Percentiles rank a stretch among this genome's conserved stretches.
phyloP scores from a whole-genome alignment of 768 basidiomycete species.

The Suillus subalutaceus region DNA sequence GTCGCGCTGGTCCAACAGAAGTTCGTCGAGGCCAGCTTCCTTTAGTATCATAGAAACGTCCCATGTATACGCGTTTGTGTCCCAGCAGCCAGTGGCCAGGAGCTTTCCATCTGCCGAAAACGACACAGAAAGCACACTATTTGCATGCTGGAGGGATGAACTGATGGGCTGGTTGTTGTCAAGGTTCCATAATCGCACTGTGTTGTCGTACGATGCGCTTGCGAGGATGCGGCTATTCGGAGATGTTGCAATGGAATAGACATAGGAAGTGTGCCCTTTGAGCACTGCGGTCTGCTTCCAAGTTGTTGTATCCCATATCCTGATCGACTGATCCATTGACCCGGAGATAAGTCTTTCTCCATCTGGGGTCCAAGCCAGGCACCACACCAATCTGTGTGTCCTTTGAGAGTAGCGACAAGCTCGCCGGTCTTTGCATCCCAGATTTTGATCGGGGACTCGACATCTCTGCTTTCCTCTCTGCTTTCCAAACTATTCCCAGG shows the following conservation, averaged over 20 bases:
- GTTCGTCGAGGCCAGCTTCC: not conserved
- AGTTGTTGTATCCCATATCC: not conserved
- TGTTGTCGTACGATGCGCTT: not conserved
- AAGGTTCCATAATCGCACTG: not conserved
- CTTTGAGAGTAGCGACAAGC: not conserved
- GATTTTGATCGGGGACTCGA: not conserved
- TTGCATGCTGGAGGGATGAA: not conserved
- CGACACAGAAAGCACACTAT: accelerated
- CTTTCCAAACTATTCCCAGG: not conserved
- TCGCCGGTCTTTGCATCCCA: not conserved
- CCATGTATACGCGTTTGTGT: no score
- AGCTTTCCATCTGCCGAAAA: not conserved
- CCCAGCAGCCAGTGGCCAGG: not conserved
- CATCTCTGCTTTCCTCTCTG: no score
- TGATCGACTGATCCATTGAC: accelerated
- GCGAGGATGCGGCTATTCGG: not conserved
- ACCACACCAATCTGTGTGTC: not conserved
- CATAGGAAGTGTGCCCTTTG: accelerated
- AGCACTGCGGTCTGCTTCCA: not conserved
- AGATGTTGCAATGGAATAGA: not conserved
- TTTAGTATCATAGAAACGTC: not conserved
- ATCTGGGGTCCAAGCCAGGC: not conserved
- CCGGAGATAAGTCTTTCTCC: not conserved
- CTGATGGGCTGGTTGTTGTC: not conserved
- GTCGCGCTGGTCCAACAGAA: not conserved